Evolutionary conservation across 164 flowering plant species (phyloP).

Genomic region (Vitis rupestris): DNA sequence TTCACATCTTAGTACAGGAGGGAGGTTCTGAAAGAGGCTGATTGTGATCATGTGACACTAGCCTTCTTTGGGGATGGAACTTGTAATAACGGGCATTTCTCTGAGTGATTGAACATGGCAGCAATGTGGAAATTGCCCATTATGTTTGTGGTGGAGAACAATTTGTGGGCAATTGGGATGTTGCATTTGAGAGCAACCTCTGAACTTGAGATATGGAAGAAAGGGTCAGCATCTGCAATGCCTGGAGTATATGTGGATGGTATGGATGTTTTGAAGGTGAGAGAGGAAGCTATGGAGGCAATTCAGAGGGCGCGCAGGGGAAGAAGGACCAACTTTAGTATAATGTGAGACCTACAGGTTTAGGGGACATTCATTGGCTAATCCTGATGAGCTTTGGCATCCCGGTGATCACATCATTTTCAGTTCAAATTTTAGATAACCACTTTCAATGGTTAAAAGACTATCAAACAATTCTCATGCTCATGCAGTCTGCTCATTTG

Average conservation of each 20-base stretch:
- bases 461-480: too few relatives aligned
- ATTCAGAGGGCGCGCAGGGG: constrained; percentile 86
- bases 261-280: constrained; percentile 99
- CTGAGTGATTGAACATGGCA: constrained; percentile 97
- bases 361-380: constrained; percentile 97
- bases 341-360: constrained; percentile 95
- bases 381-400: constrained; percentile 98
- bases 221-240: constrained; percentile 85
- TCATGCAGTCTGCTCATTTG: too few relatives aligned
- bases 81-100: constrained; percentile 90
- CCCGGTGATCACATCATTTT: constrained; percentile 51
- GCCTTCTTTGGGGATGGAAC: constrained; percentile 98
- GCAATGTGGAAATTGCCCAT: constrained; percentile 93
- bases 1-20: constrained; percentile 73
- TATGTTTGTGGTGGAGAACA: constrained; percentile 93
- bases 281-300: constrained; percentile 95
- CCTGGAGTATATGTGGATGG: constrained; percentile 97
- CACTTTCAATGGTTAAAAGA: too few relatives aligned
- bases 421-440: too few relatives aligned
- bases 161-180: constrained; percentile 99
- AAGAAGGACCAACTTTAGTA: constrained; percentile 85
- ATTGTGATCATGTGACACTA: constrained; percentile 70
- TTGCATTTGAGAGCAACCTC: constrained; percentile 91
- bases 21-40: constrained; percentile 64
- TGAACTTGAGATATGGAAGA: constrained; percentile 93